Evolutionary conservation across 2,329 filamentous ascomycete species (phyloP), one percentile per base, ranked within the genome.

Genomic region (Tolypocladium tropicale): DNA sequence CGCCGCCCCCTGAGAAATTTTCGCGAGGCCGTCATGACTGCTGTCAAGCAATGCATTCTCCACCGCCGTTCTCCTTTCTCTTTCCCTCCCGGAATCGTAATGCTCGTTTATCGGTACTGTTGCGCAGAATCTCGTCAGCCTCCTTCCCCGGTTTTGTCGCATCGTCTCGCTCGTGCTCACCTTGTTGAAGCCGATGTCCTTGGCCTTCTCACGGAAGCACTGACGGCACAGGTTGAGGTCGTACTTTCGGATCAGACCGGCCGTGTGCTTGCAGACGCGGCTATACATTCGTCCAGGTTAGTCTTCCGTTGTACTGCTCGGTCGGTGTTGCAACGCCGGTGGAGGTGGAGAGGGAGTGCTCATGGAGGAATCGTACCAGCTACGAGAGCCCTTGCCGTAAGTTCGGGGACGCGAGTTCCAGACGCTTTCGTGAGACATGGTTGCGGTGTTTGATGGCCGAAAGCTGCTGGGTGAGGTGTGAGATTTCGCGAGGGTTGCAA

Each of bases 191-290:
- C 84, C 84, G 75, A 88, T 87, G 72, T 88, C 84, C 74, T 81
- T 76, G 65, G 82, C 76, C 80, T 86, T 86, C 80, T 88, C 84
- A 71, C 84, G 81, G 82, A 87, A 88, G 81, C 85, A 88, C 75
- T 88, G 85, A 82, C 85, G 84, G 83, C 85, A 88, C 74, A 88
- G 84, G 79, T 95, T 90, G 70, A 96, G 84, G 74, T 94, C 93
- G 82, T 99, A 99, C 83, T 99, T 99, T 83, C 94, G 92, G 86
- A 99, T 96, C 69, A 99, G 86, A 95, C 94, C 94, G 73, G 94
- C 93, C 74, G 84, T 86, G 89, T 99, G 93, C 74, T 91, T 90
- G 90, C 81, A 84, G 72, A 84, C 79, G 63, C 81, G 81, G 81
- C 81, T 84, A 65, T 64, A 65, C 50, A 62, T 60, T 21, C n/a